Base-by-base conservation (phyloP, 352 stramenopile genomes). In the Phytophthora macrochlamydospora region DNA sequence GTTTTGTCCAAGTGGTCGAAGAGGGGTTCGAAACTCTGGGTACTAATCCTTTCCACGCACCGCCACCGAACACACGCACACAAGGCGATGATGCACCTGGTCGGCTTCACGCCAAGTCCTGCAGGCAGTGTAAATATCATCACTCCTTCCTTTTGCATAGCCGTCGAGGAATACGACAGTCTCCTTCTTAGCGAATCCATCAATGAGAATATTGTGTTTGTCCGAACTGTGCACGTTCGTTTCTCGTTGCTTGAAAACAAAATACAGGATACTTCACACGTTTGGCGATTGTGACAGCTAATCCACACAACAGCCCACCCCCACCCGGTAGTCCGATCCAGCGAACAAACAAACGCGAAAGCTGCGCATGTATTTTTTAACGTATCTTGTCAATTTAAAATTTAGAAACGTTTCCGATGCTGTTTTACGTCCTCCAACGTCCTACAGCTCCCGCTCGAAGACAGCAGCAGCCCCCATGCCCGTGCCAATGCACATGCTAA, bases 401-500 rank as follows among this genome's bases (percentile, higher is more conserved):
- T 24, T 24, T 24, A 24, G 18, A 24, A 24, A 24, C 18, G 18
- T 24, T 24, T 24, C 18, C 18, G 18, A 24, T 24, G 18, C 6
- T 40, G 35, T 40, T 6, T 40, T 11, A 6, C 35, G 6, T 40
- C 9, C 35, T 40, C 9, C 35, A 40, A 40, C 6, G 49, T 42
- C 48, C 42, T 73, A 84, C 31, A 54, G 56, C 52, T 90, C 80
- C 48, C 91, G 89, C 76, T 98, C 94, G 51, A 98, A 87, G 50
- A 98, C 84, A 44, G 92, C 92, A 56, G 96, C 96, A 29, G 92
- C 94, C 37, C 94, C 96, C 92, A 98, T 98, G 55, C 96, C 96
- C 53, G 91, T 97, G 63, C 96, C 96, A 74, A 98, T 97, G 78
- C 96, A 99, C 92, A 99, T 98, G 56, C 86, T 97, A 50, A 98